A percentile compares a stretch with the other conserved stretches of the same genome.
Evolutionary conservation across 106 monocot genomes (phyloP).

Genomic region (Platanthera zijinensis): DNA sequence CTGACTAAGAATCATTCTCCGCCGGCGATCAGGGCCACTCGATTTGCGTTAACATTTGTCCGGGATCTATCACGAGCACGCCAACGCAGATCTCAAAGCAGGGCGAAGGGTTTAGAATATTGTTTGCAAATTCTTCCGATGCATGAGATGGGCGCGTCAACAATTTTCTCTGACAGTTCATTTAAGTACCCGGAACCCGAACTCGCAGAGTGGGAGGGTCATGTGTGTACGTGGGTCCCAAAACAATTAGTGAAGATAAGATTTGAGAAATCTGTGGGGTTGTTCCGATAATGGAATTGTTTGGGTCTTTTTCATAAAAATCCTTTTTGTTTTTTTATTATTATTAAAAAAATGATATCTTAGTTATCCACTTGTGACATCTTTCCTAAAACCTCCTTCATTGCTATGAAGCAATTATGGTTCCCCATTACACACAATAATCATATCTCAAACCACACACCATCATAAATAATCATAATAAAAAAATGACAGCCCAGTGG

Average conservation of each 20-base stretch:
- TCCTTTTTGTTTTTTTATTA: too few relatives aligned
- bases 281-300: too few relatives aligned
- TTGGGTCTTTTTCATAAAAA: too few relatives aligned
- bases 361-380: too few relatives aligned
- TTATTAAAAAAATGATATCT: too few relatives aligned
- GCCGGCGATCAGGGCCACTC: background rate
- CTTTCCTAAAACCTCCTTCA: too few relatives aligned
- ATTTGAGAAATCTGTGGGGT: background rate
- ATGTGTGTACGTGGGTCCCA: background rate
- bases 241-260: background rate
- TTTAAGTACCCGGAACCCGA: background rate
- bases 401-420: too few relatives aligned
- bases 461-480: too few relatives aligned
- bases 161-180: background rate
- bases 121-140: background rate
- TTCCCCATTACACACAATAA: too few relatives aligned
- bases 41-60: background rate
- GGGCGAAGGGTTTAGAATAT: background rate
- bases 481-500: too few relatives aligned
- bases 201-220: background rate
- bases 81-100: background rate
- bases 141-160: background rate
- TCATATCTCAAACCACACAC: too few relatives aligned
- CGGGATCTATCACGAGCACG: too few relatives aligned
- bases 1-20: background rate